Base-by-base conservation (phyloP, 345 rosid species). In the Sisymbrium irio region DNA sequence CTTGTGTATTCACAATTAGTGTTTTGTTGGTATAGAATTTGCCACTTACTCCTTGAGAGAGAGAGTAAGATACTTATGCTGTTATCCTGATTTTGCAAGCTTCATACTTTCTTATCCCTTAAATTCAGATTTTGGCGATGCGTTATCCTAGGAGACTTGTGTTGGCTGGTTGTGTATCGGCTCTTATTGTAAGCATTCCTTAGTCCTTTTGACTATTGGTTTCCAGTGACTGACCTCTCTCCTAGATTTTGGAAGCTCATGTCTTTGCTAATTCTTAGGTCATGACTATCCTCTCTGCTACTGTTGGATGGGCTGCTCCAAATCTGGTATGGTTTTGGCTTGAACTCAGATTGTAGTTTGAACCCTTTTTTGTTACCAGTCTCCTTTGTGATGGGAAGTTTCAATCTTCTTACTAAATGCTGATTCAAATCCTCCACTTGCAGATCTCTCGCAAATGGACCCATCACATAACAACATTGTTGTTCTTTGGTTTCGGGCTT, bases 401-500 rank as follows among this genome's bases (percentile, higher is more conserved):
- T 28, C 61, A n/a, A 7, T 20, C 28, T 41, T 3, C 25, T 44
- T 30, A 62, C 33, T 35, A 42, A 53, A 18, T 62, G 19, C 41
- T 54, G 49, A 61, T 53, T 45, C 9, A 14, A 62, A 62, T 35
- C 7, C 18, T 6, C 11, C 25, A 10, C 62, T 61, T 84, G 82
- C 83, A 95, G 99, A 85, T 95, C 67, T 95, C 99, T 82, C 95
- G 97, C 15, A 85, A 83, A 77, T 95, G 91, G 99, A 90, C 96
- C 3, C 99, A 90, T 83, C 96, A 90, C 80, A 82, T 92, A 57
- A 85, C 99, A 41, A 92, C 98, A 14, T 4, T 85, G 64, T 75
- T 95, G 75, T 95, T 92, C 82, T 90, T 89, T 69, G 96, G 89
- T 72, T 94, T 94, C 65, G 98, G 97, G 25, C 62, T 94, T 14